Evolutionary conservation across 192 early-diverging fungal genomes (phyloP).

Genomic region (Coemansia sp.): DNA sequence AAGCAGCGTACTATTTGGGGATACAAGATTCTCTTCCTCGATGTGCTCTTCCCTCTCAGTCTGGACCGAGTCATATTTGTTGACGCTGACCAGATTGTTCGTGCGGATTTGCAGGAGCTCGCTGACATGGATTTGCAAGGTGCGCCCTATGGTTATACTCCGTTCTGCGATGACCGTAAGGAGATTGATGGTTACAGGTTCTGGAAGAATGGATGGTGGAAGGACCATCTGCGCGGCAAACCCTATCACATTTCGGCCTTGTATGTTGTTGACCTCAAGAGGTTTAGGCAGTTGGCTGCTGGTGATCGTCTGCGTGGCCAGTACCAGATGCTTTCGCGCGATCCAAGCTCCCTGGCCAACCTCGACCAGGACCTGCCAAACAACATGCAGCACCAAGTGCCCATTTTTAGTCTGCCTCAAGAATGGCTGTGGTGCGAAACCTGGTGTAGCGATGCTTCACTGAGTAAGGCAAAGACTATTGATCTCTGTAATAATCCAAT

Average conservation of each 20-base stretch:
- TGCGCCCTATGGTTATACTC: slow-evolving; percentile 95
- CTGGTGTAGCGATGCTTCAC: slow-evolving; percentile 87
- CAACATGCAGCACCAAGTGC: slow-evolving; percentile 89
- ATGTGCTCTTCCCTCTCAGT: slow-evolving; percentile 92
- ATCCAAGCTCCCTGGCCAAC: slow-evolving; percentile 87
- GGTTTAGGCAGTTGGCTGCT: slow-evolving; percentile 89
- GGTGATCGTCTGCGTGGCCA: slow-evolving; percentile 90
- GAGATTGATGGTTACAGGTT: slow-evolving; percentile 98
- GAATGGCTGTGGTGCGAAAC: slow-evolving; percentile 99
- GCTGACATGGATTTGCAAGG: slow-evolving; percentile 89
- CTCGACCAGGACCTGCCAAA: slow-evolving; percentile 98
- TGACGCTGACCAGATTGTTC: slow-evolving; percentile 98
- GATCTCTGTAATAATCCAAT: slow-evolving; percentile 99
- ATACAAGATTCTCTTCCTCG: slow-evolving; percentile 98
- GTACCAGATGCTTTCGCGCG: slow-evolving; percentile 87
- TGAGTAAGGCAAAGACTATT: slow-evolving; percentile 91
- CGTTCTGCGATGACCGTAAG: slow-evolving; percentile 86
- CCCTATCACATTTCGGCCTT: slow-evolving; percentile 97
- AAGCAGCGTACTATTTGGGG: slow-evolving; percentile 99
- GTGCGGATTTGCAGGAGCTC: slow-evolving; percentile 91
- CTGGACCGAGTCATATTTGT: slow-evolving; percentile 97
- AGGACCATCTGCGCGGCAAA: slow-evolving; percentile 74
- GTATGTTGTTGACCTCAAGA: slow-evolving; percentile 91
- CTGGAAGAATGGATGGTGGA: slow-evolving; percentile 98
- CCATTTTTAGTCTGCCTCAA: slow-evolving; percentile 89